Conservation (phyloP, 139 green algal species). For the Spirogloea muscicola region DNA sequence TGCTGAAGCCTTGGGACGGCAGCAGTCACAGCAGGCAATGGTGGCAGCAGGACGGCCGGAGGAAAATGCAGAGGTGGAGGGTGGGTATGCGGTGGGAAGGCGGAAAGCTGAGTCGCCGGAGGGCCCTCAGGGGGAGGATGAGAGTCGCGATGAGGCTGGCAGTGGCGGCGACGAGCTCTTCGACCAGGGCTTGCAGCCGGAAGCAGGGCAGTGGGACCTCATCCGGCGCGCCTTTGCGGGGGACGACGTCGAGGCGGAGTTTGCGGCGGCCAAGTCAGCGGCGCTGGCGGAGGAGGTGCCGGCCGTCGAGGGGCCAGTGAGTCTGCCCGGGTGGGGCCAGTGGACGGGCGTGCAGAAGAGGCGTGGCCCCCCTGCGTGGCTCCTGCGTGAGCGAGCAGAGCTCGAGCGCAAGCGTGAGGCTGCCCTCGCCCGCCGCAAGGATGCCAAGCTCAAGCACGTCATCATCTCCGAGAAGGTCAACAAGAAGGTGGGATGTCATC, state of each 20-base stretch:
- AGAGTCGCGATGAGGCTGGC: too few relatives aligned
- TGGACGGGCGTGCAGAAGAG: conserved; percentile 75
- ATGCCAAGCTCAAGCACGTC: conserved; percentile 77
- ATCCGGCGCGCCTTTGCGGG: conserved; percentile 72
- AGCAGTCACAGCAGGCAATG: too few relatives aligned
- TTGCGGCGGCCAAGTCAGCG: conserved; percentile 71
- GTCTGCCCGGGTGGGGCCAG: conserved; percentile 73
- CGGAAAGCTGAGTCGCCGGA: too few relatives aligned
- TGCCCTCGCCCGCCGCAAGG: conserved; percentile 61
- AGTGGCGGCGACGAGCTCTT: too few relatives aligned
- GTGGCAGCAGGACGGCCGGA: too few relatives aligned
- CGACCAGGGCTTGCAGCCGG: too few relatives aligned
- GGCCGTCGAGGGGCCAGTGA: conserved; percentile 42
- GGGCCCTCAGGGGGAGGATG: too few relatives aligned
- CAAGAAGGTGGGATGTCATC: conserved; percentile 77
- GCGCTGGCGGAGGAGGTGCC: conserved; percentile 73
- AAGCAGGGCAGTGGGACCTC: conserved; percentile 63
- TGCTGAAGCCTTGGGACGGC: too few relatives aligned
- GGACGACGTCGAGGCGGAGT: conserved; percentile 89
- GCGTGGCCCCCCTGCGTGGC: conserved; percentile 21
- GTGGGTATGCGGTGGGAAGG: too few relatives aligned
- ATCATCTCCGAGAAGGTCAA: conserved; percentile 86
- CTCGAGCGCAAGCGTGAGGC: conserved; percentile 60
- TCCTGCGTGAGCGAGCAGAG: conserved; percentile 57
- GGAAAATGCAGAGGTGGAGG: too few relatives aligned